Evolutionary conservation across 345 rosid species (phyloP), one percentile per base, ranked within the genome.

Genomic region (Salix koriyanagi): DNA sequence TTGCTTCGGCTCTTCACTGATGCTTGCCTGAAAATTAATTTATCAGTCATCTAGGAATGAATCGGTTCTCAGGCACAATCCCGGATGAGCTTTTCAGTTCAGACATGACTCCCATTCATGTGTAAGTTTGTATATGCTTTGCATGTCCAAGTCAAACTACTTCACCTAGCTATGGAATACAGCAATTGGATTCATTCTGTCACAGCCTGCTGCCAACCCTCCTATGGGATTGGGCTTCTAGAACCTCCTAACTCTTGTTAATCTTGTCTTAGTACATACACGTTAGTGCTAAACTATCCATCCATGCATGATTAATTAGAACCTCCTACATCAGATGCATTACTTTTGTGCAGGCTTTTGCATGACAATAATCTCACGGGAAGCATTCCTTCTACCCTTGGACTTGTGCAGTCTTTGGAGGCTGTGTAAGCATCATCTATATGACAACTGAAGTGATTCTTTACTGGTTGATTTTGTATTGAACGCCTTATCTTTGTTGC

Each of bases 1-100:
- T 13, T 36, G n/a, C 7, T 61, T 18, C 28, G 28, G 7, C 2
- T 2, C 36, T 34, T 41, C 64, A 46, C 64, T 85, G 36, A 82
- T 72, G 23, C 21, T 52, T 39, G 6, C n/a, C 8, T 8, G 30
- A 62, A 41, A 75, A 32, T 54, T 67, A 34, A 34, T 34, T 34
- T 18, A 69, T 50, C 79, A 93, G 99, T 74, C 98, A 96, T 84
- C 69, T 91, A 65, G 99, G 96, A 70, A 50, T 77, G 69, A 96
- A 96, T 79, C 80, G 67, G 76, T 91, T 96, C 58, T 80, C 92
- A 0, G 98, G 95, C 32, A 18, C 41, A 6, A 80, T 96, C 76
- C 92, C 99, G 36, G 15, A 80, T 1, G 12, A 69, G 68, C 93
- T 96, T 71, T 93, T 96, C 88, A 88, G 79, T 75, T 81, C 96